Conservation (phyloP, 1,284 basidiomycete species). For the Ganoderma multipileum region DNA sequence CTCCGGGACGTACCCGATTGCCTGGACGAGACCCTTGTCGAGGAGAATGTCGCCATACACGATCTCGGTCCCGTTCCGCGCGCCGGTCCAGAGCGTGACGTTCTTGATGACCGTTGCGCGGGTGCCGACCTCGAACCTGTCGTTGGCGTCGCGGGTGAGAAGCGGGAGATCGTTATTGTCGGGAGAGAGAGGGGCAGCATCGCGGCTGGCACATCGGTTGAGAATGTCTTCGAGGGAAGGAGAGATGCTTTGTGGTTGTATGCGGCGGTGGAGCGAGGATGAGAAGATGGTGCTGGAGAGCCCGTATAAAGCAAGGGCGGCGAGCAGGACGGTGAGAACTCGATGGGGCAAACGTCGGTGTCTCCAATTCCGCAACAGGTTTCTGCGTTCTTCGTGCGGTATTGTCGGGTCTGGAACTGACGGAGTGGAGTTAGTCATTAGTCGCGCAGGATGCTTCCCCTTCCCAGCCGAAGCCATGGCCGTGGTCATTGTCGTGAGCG, state of each 20-base stretch:
- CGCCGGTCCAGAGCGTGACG: conserved; percentile 83
- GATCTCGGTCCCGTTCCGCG: conserved; percentile 67
- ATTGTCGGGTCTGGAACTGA: neutral
- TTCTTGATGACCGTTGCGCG: conserved; percentile 76
- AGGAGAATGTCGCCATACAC: conserved; percentile 67
- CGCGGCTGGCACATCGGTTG: conserved; percentile 53
- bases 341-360: conserved; percentile 20
- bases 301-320: conserved; percentile 30
- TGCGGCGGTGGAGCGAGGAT: conserved; percentile 4
- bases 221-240: conserved; percentile 53
- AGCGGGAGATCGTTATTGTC: conserved; percentile 53
- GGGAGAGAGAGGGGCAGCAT: conserved; percentile 54
- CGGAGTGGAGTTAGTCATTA: neutral
- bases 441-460: neutral
- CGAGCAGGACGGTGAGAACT: conserved; percentile 28
- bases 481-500: conserved; percentile 6
- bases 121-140: conserved; percentile 75
- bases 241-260: conserved; percentile 41
- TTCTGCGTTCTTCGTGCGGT: conserved; percentile 3
- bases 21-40: conserved; percentile 64
- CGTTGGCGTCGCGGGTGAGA: conserved; percentile 60
- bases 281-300: conserved; percentile 27
- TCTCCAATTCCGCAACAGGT: neutral
- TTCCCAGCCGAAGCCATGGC: neutral
- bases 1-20: conserved; percentile 58